phyloP scores from a whole-genome alignment of 2,329 filamentous ascomycete genomes.

The Aspergillus pseudonomiae region DNA sequence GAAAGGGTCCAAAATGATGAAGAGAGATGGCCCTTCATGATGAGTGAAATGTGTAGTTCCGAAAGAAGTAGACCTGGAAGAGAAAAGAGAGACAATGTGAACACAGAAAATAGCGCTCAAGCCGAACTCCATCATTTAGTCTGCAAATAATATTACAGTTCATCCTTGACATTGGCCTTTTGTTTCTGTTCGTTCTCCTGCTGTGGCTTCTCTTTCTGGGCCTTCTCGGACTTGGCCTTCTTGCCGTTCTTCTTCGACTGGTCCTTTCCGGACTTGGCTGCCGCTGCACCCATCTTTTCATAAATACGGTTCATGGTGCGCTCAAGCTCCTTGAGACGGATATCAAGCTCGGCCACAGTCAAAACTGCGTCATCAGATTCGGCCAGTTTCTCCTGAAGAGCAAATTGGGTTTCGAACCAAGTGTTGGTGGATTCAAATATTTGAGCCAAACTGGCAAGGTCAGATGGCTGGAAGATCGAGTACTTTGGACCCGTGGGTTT shows the following conservation, averaged over 20 bases:
- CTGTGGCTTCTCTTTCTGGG: conserved; percentile 23
- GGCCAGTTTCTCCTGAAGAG: conserved; percentile 70
- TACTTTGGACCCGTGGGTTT: conserved; percentile 56
- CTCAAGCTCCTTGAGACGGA: conserved; percentile 71
- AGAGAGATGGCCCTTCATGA: not conserved
- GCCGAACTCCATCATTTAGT: conserved; percentile 16
- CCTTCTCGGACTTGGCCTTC: conserved; percentile 35
- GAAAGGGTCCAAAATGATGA: not conserved
- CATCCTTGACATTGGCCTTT: conserved; percentile 16
- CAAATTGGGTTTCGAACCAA: conserved; percentile 76
- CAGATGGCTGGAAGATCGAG: conserved; percentile 71
- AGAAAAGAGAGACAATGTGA: not conserved
- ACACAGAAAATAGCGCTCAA: conserved; percentile 16
- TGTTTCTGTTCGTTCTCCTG: conserved; percentile 25
- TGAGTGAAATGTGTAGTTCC: conserved; percentile 1
- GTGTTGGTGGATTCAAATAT: conserved; percentile 63
- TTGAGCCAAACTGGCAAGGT: conserved; percentile 68
- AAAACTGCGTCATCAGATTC: conserved; percentile 75
- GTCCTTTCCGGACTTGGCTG: conserved; percentile 26
- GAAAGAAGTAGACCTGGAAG: not conserved
- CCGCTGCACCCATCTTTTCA: conserved; percentile 50
- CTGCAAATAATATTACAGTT: conserved; percentile 7
- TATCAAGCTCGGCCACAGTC: conserved; percentile 70
- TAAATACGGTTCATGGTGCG: conserved; percentile 44
- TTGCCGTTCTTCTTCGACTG: conserved; percentile 30